Conservation (phyloP, 1,284 basidiomycete species). For the Singerocomus inundabilis region DNA sequence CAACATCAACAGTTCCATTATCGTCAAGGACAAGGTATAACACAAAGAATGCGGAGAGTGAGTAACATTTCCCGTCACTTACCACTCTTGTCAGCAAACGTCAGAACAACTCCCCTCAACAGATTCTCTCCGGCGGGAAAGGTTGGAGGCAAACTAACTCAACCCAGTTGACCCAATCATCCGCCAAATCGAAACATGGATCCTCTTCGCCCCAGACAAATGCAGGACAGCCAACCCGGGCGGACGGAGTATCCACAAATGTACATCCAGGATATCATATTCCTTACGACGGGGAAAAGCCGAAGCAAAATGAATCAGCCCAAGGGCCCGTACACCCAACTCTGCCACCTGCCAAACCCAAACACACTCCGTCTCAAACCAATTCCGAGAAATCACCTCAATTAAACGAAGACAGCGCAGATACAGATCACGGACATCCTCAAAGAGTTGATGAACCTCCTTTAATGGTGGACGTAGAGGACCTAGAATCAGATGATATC, state of each 20-base stretch:
- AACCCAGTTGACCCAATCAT: no score
- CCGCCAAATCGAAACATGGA: neutral
- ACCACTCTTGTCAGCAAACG: neutral
- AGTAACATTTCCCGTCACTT: neutral
- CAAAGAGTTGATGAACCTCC: neutral
- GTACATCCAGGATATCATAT: fast-evolving
- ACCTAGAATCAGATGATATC: slow-evolving; percentile 10
- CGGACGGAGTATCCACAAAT: neutral
- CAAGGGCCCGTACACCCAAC: no score
- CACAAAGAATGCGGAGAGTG: neutral
- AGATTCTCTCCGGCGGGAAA: neutral
- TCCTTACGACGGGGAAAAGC: no score
- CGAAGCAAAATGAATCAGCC: no score
- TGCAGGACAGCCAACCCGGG: no score
- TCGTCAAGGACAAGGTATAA: neutral
- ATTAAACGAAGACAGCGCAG: neutral
- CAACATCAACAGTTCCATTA: neutral
- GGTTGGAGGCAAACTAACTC: neutral
- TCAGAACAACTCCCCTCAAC: neutral
- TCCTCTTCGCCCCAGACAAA: no score
- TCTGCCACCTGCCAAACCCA: no score
- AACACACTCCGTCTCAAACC: neutral
- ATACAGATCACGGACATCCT: neutral
- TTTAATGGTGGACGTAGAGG: neutral
- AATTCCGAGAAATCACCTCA: neutral